Conservation (phyloP, 768 basidiomycete species). For the Auricularia sp. region DNA sequence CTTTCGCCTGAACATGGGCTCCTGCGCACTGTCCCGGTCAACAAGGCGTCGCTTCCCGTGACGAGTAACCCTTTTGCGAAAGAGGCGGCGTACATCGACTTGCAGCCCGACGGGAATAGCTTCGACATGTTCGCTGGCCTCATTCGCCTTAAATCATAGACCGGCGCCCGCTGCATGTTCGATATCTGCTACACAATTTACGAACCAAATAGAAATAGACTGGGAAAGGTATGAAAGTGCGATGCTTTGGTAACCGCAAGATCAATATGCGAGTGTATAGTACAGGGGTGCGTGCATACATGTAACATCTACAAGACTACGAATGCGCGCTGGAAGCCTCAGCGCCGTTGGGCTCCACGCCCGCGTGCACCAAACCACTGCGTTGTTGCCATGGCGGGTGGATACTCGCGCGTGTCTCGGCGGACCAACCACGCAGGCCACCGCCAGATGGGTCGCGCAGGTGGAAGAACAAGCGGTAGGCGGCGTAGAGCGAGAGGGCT, state of each 20-base stretch:
- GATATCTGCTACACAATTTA: too few relatives aligned
- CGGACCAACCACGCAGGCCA: not conserved
- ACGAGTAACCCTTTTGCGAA: conserved; percentile 2
- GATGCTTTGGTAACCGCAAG: too few relatives aligned
- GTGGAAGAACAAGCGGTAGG: not conserved
- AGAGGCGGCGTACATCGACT: conserved; percentile 57
- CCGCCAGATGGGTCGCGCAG: not conserved
- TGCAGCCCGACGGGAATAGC: conserved; percentile 95
- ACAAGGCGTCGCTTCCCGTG: conserved; percentile 12
- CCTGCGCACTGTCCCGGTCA: conserved; percentile 65
- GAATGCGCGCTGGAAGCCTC: not conserved
- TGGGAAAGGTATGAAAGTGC: too few relatives aligned
- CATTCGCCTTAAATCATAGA: conserved; percentile 44
- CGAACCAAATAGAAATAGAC: too few relatives aligned
- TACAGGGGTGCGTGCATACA: not conserved
- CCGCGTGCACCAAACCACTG: not conserved
- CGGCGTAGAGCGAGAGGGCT: not conserved
- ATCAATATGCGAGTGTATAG: too few relatives aligned
- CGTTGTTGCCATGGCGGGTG: not conserved
- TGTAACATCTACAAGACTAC: not conserved
- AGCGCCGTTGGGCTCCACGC: not conserved
- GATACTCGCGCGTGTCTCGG: not conserved
- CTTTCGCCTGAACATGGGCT: conserved; percentile 86
- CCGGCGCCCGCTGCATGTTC: too few relatives aligned
- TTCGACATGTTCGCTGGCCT: conserved; percentile 90